phyloP scores from a whole-genome alignment of 208 protist species.

The Borovskyia barvae region DNA sequence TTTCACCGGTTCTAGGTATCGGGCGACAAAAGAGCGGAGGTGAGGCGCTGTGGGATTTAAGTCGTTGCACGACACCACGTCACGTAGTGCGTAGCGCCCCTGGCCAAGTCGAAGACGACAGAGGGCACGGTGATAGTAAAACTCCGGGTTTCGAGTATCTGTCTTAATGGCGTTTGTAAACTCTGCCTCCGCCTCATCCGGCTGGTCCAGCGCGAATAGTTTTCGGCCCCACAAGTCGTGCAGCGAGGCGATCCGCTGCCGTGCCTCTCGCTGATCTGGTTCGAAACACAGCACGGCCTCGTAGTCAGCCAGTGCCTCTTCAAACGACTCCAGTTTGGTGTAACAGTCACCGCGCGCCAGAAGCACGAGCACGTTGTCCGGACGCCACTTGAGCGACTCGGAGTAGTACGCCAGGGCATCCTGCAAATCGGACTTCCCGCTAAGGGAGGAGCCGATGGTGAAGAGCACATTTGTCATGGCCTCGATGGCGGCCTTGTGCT shows the following conservation, averaged over 20 bases:
- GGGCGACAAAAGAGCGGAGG: constrained; percentile 74
- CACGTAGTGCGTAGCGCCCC: constrained; percentile 73
- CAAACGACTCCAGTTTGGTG: constrained; percentile 74
- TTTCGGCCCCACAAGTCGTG: constrained; percentile 83
- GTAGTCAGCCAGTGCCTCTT: constrained; percentile 76
- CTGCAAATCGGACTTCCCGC: constrained; percentile 44
- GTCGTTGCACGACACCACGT: constrained; percentile 82
- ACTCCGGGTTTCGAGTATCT: constrained; percentile 61
- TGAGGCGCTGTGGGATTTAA: constrained; percentile 56
- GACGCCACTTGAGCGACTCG: constrained; percentile 84
- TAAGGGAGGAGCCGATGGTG: constrained; percentile 51
- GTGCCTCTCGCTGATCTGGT: constrained; percentile 49
- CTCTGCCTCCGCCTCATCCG: constrained; percentile 68
- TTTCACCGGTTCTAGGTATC: constrained; percentile 50
- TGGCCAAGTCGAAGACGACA: constrained; percentile 81
- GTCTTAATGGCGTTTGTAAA: constrained; percentile 86
- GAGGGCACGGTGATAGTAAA: constrained; percentile 82
- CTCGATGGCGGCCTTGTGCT: constrained; percentile 75
- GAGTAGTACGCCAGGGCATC: constrained; percentile 84
- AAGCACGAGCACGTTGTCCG: constrained; percentile 80
- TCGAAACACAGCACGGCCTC: constrained; percentile 52
- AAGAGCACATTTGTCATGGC: constrained; percentile 85
- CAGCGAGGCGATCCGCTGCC: constrained; percentile 64
- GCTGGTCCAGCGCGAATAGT: constrained; percentile 46
- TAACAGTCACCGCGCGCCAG: constrained; percentile 87